Evolutionary conservation across 148 eudicot genomes (phyloP), one percentile per base, ranked within the genome.

Genomic region (Camellia japonica): DNA sequence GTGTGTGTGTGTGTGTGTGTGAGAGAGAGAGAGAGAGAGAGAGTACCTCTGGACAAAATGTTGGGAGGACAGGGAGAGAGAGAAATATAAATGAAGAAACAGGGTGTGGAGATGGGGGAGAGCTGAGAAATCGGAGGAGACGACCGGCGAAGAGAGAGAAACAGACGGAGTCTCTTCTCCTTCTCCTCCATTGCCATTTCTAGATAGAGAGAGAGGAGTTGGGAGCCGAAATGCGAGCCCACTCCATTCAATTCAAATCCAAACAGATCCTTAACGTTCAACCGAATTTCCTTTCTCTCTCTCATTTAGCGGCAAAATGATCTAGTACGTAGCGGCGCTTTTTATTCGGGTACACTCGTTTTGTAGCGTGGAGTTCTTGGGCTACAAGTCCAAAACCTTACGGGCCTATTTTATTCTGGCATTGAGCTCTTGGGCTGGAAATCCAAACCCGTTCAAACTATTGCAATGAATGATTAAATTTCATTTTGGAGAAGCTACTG

Each of bases 271-370:
- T n/a, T 56, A 13, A 15, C 6, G 13, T 46, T 46, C 19, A 38
- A 65, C 65, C 46, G 20, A 67, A 64, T 51, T 66, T 15, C 62
- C 49, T 11, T 54, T 41, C 80, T 43, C 80, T n/a, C 51, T 47
- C 54, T 41, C 23, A 9, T 59, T 55, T 76, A 58, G 43, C 79
- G 69, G 79, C 43, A 63, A 76, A 75, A 76, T 61, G 18, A 75
- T 75, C 23, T 4, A 59, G 67, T 60, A 43, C 63, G 4, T 20
- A 62, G 61, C 76, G 44, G 58, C 62, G 30, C 62, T 2, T 73
- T 55, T 30, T 73, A 13, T 47, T 73, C 7, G 62, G 4, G 18
- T 55, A 23, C 76, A 41, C 64, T 6, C 77, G 49, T 47, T 7
- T 47, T 0, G 51, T 47, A 2, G 51, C 7, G 51, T 47, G 51